Percentiles rank a stretch among this genome's conserved stretches.
These are phyloP conservation scores for Trichoderma asperellum DNA, from an alignment of 2,329 filamentous ascomycete species.

Conservation along the genomic window DNA sequence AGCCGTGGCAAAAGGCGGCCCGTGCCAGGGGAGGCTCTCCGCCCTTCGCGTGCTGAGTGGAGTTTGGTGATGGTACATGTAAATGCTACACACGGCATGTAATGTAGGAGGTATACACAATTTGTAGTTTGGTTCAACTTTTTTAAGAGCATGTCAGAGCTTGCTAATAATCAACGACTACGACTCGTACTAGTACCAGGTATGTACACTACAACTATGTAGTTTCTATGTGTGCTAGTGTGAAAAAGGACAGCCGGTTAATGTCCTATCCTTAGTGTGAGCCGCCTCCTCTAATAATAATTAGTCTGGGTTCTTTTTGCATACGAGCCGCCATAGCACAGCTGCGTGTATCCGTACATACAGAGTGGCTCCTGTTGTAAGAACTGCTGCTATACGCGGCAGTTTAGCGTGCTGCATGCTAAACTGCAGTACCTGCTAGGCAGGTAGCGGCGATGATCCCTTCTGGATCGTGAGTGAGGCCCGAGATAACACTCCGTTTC, in stretches of 20 bases:
- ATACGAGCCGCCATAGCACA: neutral
- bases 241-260: neutral
- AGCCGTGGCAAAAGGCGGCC: constrained; percentile 20
- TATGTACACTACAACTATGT: no score
- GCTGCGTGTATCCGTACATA: neutral
- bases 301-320: neutral
- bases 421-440: neutral
- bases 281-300: neutral
- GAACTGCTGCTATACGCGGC: neutral
- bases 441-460: constrained; percentile 9
- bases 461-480: constrained; percentile 3
- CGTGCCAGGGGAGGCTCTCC: constrained; percentile 24
- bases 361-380: neutral
- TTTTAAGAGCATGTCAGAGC: no score
- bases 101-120: neutral
- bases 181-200: no score
- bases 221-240: neutral
- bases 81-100: neutral
- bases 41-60: constrained; percentile 24
- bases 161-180: neutral
- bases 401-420: neutral
- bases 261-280: constrained; percentile 2
- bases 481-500: neutral
- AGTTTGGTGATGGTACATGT: neutral
- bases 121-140: neutral